A percentile compares a stretch with the other conserved stretches of the same genome.
These are phyloP conservation scores for Candida silvatica DNA, from an alignment of 805 yeast species.

Conservation along the genomic window DNA sequence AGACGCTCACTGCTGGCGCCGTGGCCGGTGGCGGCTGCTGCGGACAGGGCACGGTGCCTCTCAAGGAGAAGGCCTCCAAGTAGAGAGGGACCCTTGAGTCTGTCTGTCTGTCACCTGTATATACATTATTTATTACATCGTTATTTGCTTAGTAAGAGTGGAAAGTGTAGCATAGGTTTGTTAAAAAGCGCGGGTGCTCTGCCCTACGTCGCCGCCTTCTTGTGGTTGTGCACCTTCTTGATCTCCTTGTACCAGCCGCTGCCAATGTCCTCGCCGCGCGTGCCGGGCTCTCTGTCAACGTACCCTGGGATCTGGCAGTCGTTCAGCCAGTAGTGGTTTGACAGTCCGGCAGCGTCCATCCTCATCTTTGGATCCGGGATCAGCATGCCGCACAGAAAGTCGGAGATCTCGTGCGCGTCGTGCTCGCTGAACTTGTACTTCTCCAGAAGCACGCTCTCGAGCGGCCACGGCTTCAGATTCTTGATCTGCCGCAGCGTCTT, in stretches of 20 bases:
- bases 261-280: conserved; percentile 73
- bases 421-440: conserved; percentile 67
- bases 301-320: conserved; percentile 74
- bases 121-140: too few species aligned
- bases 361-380: conserved; percentile 67
- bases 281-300: conserved; percentile 70
- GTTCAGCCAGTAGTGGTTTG: conserved; percentile 76
- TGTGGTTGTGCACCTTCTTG: neutral
- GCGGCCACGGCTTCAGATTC: conserved; percentile 83
- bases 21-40: conserved; percentile 44
- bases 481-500: conserved; percentile 61
- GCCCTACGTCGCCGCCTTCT: too few species aligned
- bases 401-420: conserved; percentile 68
- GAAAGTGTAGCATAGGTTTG: too few species aligned
- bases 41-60: conserved; percentile 36
- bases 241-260: conserved; percentile 84
- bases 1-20: conserved; percentile 22
- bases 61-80: conserved; percentile 20
- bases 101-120: too few species aligned
- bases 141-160: too few species aligned
- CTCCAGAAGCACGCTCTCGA: conserved; percentile 71
- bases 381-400: conserved; percentile 80
- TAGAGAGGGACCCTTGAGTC: too few species aligned
- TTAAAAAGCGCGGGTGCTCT: too few species aligned
- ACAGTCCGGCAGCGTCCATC: conserved; percentile 95